Conservation (phyloP, 306 rosid species). For the Medicago ruthenica region DNA sequence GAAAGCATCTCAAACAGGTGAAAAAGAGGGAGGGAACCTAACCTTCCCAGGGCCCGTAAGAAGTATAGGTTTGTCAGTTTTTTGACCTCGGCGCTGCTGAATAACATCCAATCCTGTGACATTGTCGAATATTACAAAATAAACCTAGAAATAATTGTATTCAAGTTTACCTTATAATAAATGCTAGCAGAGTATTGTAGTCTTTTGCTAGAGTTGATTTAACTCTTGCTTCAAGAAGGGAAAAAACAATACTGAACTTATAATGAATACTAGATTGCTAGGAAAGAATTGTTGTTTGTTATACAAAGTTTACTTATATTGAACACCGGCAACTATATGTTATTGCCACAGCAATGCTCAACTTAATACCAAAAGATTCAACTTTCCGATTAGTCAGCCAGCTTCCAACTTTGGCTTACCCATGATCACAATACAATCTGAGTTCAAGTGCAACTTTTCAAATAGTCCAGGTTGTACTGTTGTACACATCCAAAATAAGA, state of each 20-base stretch:
- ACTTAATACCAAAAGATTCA: neutral
- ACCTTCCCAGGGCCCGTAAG: slow-evolving; percentile 96
- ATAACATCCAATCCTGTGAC: slow-evolving; percentile 76
- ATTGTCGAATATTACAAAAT: neutral
- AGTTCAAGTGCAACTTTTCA: neutral
- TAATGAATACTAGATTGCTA: slow-evolving; percentile 12
- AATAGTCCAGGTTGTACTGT: neutral
- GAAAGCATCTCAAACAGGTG: slow-evolving; percentile 39
- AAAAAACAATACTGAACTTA: slow-evolving; percentile 5
- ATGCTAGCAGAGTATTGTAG: neutral
- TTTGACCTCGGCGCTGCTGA: slow-evolving; percentile 87
- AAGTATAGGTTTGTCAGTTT: slow-evolving; percentile 79
- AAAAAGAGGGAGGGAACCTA: slow-evolving; percentile 13
- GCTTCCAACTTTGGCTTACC: neutral
- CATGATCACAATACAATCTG: neutral
- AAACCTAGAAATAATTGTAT: slow-evolving; percentile 2
- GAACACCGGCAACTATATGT: neutral
- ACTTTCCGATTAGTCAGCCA: neutral
- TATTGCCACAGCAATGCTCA: neutral
- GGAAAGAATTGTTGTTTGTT: neutral
- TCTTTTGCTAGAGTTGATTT: slow-evolving; percentile 12
- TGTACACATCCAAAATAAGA: slow-evolving; percentile 6
- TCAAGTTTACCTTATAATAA: slow-evolving; percentile 15
- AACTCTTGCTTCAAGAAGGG: neutral
- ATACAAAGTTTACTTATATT: neutral